Base-by-base conservation (phyloP, 495 filamentous ascomycete genomes). In the Penicillium robsamsonii region DNA sequence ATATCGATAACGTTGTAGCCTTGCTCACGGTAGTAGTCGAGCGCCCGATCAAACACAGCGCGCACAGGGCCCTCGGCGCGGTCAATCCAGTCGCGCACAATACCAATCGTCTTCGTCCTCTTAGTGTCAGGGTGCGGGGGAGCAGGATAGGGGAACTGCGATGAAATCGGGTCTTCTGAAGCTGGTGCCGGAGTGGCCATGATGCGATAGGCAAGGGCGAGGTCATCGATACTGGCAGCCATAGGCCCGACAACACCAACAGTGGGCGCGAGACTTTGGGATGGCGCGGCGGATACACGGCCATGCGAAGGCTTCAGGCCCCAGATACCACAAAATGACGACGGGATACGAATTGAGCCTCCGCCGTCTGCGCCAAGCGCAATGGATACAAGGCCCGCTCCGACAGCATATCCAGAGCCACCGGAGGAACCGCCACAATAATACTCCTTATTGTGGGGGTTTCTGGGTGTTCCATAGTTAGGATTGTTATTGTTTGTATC, bases 381-480 rank as follows among this genome's bases (percentile, higher is more conserved):
- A 58, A 97, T 85, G 13, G 92, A 92, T 4, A 95, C 78, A 11
- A 96, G 67, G 1, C 92, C 92, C 5, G 84, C 78, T 10, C 82
- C 76, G 33, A 96, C 83, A 40, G 88, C 84, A 53, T 92, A 96
- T 1, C 83, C 92, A 24, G 85, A 84, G 5, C 93, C 93, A 7
- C 91, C 89, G 0, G 92, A 96, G 0, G 90, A 95, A 15, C 93
- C 93, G 27, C 93, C 93, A 25, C 88, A 86, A 71, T 95, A 97
- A 76, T 92, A 96, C 3, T 76, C 61, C 0, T 72, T 67, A 67
- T 95, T 92, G 63, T 91, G 84, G 43, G 92, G 94, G 71, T 97
- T 97, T 3, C 79, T 72, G 0, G 92, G 89, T 0, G 91, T 96
- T 17, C 92, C 92, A 61, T 81, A 81, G 50, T 81, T 82, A 20